Base-by-base conservation (phyloP, 371 early-diverging fungal species). In the Capniomyces stellatus region DNA sequence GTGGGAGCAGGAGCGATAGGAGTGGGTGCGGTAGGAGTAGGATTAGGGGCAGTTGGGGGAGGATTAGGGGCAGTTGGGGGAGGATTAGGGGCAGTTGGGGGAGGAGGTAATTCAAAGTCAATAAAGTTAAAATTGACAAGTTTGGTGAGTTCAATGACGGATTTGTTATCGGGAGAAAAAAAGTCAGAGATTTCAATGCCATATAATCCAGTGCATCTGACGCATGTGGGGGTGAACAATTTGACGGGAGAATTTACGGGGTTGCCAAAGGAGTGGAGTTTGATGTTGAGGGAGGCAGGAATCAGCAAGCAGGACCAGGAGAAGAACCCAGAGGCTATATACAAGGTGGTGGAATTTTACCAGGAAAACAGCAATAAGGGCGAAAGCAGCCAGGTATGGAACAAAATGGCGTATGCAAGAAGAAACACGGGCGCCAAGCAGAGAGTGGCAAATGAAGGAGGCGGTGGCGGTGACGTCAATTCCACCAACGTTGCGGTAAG, bases 301-400 rank as follows among this genome's bases (percentile, higher is more conserved):
- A 95, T 97, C 59, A 76, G 91, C 39, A 85, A 89, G 67, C 82
- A 87, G 61, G 92, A 97, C 58, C 93, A 94, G 71, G 77, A 82
- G 57, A 85, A 87, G 27, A 82, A 97, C 64, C 94, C 94, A 18
- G 90, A 79, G 75, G 85, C 94, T 29, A 88, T 97, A 15, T 69
- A 94, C 46, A 93, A 97, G 64, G 85, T 92, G 46, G 87, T 97
- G 67, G 87, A 85, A 43, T 94, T 92, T 62, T 89, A 87, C 70
- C 77, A 78, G 56, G 90, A 91, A 54, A 75, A 74, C 29, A 76
- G 74, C 44, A 75, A 77, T 54, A 71, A 28, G 50, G 54, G 39
- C 69, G 71, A 2, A 51, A 71, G 19, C 48, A 58, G 35, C 18
- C n/a, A n/a, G n/a, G 51, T 43, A 48, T 10, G 15, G 29, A 1